Percentiles rank a stretch among this genome's conserved stretches.
phyloP scores from a whole-genome alignment of 2,329 filamentous ascomycete genomes.

The Cladosporium sp. region DNA sequence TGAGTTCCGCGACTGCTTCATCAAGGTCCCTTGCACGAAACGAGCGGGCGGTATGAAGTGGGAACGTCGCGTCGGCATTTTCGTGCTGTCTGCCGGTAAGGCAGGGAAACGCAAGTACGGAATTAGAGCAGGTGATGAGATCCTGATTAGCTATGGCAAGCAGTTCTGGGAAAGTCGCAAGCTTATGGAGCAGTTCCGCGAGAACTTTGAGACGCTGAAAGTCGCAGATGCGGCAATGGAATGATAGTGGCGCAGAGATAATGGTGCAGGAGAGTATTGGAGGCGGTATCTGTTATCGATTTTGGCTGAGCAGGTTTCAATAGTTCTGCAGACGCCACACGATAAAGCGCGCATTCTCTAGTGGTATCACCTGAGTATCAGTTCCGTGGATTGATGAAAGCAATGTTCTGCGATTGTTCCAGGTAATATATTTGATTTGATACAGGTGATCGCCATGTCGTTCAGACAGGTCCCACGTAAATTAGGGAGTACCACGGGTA shows the following conservation, averaged over 20 bases:
- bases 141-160: conserved; percentile 58
- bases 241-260: conserved; percentile 21
- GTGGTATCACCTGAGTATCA: not conserved
- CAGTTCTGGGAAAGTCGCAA: conserved; percentile 39
- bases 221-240: conserved; percentile 33
- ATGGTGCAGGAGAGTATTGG: not conserved
- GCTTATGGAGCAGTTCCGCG: conserved; percentile 31
- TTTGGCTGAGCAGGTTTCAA: conserved; percentile 1
- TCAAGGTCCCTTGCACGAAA: conserved; percentile 41
- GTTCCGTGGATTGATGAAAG: not conserved
- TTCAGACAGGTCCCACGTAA: not conserved
- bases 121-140: conserved; percentile 52
- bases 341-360: conserved; percentile 2
- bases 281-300: conserved; percentile 2
- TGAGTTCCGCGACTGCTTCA: conserved; percentile 42
- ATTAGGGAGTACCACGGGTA: not conserved
- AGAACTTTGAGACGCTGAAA: conserved; percentile 33
- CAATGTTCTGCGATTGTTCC: not conserved
- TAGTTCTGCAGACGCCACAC: conserved; percentile 3
- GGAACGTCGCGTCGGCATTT: conserved; percentile 54
- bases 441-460: not conserved
- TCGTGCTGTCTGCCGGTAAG: conserved; percentile 53
- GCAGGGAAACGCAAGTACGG: conserved; percentile 51
- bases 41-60: conserved; percentile 41
- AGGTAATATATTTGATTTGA: not conserved